Conservation (phyloP, 768 basidiomycete genomes). For the Dioszegia aurantiaca region DNA sequence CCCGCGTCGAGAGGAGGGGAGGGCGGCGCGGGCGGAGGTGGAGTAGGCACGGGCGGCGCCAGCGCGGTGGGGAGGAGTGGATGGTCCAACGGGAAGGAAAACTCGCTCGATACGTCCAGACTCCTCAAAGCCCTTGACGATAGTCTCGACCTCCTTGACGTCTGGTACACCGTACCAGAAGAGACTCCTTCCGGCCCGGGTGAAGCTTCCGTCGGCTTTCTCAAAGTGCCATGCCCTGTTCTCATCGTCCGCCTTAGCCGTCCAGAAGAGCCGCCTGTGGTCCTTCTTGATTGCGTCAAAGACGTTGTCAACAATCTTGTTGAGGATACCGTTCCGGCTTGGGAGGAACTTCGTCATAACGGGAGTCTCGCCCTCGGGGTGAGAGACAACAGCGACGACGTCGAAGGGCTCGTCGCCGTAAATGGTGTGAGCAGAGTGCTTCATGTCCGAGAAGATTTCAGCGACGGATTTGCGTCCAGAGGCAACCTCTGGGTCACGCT, state of each 20-base stretch:
- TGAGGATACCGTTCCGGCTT: slow-evolving; percentile 81
- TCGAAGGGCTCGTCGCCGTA: slow-evolving; percentile 99
- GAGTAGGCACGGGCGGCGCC: slow-evolving; percentile 52
- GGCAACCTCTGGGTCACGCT: slow-evolving; percentile 89
- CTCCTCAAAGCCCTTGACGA: slow-evolving; percentile 62
- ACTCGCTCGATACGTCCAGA: slow-evolving; percentile 81
- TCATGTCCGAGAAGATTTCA: slow-evolving; percentile 76
- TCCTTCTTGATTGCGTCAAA: slow-evolving; percentile 96
- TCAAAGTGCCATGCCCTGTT: slow-evolving; percentile 99
- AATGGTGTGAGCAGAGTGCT: slow-evolving; percentile 80
- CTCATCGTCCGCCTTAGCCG: slow-evolving; percentile 92
- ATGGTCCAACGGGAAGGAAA: slow-evolving; percentile 72
- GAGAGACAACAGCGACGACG: slow-evolving; percentile 87
- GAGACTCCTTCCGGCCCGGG: slow-evolving; percentile 82
- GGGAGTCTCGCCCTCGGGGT: slow-evolving; percentile 78
- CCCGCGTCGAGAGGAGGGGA: slow-evolving; percentile 58
- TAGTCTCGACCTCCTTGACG: slow-evolving; percentile 82
- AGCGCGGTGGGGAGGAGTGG: slow-evolving; percentile 53
- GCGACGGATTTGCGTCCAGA: slow-evolving; percentile 80
- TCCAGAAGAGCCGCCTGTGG: slow-evolving; percentile 93
- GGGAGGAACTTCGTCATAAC: slow-evolving; percentile 90
- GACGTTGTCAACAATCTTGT: slow-evolving; percentile 94
- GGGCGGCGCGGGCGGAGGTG: slow-evolving; percentile 49
- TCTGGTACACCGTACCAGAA: slow-evolving; percentile 98
- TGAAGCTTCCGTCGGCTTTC: slow-evolving; percentile 95